Percentiles rank a stretch among this genome's conserved stretches.
phyloP scores from a whole-genome alignment of 352 stramenopile species.

The Pythium plurisporium region DNA sequence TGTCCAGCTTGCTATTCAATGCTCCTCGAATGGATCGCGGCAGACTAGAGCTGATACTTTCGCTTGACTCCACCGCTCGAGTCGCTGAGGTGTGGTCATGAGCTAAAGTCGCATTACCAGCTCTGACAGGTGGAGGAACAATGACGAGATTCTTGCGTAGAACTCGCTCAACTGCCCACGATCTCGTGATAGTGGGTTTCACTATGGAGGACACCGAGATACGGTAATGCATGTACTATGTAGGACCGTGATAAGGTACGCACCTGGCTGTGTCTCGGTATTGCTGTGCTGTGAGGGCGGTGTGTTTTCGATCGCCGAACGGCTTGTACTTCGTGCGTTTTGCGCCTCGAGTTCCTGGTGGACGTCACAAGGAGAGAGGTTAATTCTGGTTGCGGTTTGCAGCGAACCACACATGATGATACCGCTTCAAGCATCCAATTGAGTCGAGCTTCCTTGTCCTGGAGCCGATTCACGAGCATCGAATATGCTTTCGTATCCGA shows the following conservation, averaged over 20 bases:
- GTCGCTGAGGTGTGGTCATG: neutral
- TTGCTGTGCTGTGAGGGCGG: neutral
- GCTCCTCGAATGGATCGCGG: neutral
- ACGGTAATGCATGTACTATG: neutral
- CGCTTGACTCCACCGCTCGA: neutral
- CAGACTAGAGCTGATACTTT: neutral
- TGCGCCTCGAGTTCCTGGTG: conserved; percentile 67
- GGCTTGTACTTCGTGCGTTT: conserved; percentile 29
- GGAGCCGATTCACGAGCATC: conserved; percentile 41
- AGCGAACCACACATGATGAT: neutral
- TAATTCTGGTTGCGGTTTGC: neutral
- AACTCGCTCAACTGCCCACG: conserved; percentile 55
- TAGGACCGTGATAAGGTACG: no score
- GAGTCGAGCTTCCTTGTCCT: conserved; percentile 54
- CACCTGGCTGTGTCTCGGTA: neutral
- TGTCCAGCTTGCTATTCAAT: conserved; percentile 8
- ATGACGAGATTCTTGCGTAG: conserved; percentile 39
- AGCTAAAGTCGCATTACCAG: neutral
- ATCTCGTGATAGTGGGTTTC: conserved; percentile 28
- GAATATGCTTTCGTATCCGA: conserved; percentile 14
- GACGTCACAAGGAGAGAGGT: neutral
- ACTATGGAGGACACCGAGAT: no score
- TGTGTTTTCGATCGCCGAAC: neutral
- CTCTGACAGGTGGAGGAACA: conserved; percentile 35
- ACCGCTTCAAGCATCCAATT: conserved; percentile 75